These are phyloP conservation scores for Ophiostoma fasciatum DNA, from an alignment of 2,329 filamentous ascomycete genomes.

Conservation along the genomic window DNA sequence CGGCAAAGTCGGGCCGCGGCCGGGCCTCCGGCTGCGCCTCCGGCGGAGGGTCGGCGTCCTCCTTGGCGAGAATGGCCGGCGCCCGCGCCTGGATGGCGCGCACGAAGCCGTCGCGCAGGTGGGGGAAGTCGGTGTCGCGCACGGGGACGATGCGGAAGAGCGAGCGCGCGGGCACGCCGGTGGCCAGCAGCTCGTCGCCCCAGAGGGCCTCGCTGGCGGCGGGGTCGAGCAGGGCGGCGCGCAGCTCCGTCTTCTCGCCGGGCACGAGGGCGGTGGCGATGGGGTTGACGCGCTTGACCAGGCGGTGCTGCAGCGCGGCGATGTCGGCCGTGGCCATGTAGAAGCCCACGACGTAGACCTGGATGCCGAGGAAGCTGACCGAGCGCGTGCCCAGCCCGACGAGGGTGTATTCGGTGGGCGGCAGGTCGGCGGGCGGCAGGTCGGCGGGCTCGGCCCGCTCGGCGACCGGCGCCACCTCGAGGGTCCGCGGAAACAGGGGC, in stretches of 20 bases:
- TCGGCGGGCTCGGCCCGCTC: too few relatives aligned
- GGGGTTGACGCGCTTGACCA: conserved; percentile 63
- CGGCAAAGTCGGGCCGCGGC: conserved; percentile 41
- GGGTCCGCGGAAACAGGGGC: conserved; percentile 59
- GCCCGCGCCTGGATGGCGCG: conserved; percentile 66
- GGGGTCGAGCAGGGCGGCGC: conserved; percentile 53
- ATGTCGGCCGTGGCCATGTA: conserved; percentile 81
- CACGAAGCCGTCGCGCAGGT: conserved; percentile 83
- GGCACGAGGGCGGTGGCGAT: conserved; percentile 71
- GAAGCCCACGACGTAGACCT: conserved; percentile 89
- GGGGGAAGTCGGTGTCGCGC: conserved; percentile 87
- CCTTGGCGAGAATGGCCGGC: conserved; percentile 19
- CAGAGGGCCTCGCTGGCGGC: conserved; percentile 57
- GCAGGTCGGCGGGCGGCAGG: too few relatives aligned
- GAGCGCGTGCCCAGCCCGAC: conserved; percentile 78
- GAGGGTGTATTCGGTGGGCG: conserved; percentile 62
- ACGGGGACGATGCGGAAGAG: conserved; percentile 75
- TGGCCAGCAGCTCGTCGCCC: conserved; percentile 52
- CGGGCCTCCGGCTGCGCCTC: conserved; percentile 25
- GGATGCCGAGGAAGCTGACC: conserved; percentile 77
- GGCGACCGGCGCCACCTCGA: conserved; percentile 50
- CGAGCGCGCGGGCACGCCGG: conserved; percentile 52
- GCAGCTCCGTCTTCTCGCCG: conserved; percentile 63
- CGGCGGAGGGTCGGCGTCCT: too few relatives aligned
- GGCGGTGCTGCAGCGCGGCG: conserved; percentile 58